Evolutionary conservation across 495 filamentous ascomycete species (phyloP), one percentile per base, ranked within the genome.

Genomic region (Chaetomium fimeti): DNA sequence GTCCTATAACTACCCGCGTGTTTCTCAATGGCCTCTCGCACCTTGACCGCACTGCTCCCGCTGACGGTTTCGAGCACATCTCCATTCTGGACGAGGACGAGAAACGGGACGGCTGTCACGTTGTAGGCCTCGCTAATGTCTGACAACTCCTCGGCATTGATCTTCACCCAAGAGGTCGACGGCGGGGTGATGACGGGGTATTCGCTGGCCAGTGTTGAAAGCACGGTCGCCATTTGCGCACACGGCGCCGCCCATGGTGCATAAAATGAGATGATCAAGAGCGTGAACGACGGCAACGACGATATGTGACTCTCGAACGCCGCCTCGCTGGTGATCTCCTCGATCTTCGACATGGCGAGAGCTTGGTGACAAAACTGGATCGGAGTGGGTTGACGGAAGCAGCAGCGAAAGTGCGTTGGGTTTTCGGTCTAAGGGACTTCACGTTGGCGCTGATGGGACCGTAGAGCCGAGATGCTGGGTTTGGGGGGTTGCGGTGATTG

Each of bases 221-320:
- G 87, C 61, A 97, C 88, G n/a, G 85, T 87, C 67, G 85, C 84
- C 92, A 97, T 97, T 77, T 96, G 92, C 60, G 89, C 83, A 81
- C 94, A 98, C 15, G 92, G 94, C 32, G 90, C 91, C n/a, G 95
- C 94, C 94, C 95, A 98, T 69, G 92, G 89, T 0, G 95, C 90
- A 77, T 97, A 88, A 80, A 98, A 98, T 74, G 92, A 96, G 69
- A 97, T 84, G 68, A 96, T 85, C 55, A 90, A 78, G 42, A 96
- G 84, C 13, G 89, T 82, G 7, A 86, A 81, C 5, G 87, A 68
- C 0, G 90, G 84, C 18, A 93, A 82, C 22, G 86, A 79, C 55
- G 81, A 75, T 61, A 90, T 73, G 72, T 89, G 81, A 40, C 82
- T 68, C 43, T 82, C 74, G 84, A 94, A 98, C 67, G 84, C 84